These are phyloP conservation scores for Dipodascus albidus DNA, from an alignment of 805 yeast species.

Conservation along the genomic window DNA sequence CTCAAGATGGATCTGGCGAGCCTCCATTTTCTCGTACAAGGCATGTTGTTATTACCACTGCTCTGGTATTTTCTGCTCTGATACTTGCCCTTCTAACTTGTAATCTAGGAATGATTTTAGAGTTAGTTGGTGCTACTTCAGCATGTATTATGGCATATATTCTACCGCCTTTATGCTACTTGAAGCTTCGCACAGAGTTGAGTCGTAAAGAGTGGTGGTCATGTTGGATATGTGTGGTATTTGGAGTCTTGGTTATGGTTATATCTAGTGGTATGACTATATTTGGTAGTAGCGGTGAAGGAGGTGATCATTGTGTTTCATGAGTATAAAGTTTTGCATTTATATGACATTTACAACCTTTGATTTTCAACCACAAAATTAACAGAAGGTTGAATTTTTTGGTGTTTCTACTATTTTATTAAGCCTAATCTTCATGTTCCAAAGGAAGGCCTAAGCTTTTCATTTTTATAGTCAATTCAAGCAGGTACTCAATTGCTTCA, in stretches of 20 bases:
- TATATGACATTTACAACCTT: no score
- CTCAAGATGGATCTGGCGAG: constrained; percentile 6
- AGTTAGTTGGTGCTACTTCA: constrained; percentile 84
- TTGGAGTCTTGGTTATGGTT: not conserved
- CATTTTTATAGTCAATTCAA: constrained; percentile 81
- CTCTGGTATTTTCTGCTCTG: constrained; percentile 60
- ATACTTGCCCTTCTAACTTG: constrained; percentile 68
- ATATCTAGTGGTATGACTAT: not conserved
- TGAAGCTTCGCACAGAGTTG: constrained; percentile 34
- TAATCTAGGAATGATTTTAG: constrained; percentile 79
- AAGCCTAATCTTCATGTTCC: constrained; percentile 21
- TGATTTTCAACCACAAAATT: no score
- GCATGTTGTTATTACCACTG: constrained; percentile 56
- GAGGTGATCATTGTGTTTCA: not conserved
- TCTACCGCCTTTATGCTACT: constrained; percentile 74
- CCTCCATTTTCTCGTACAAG: constrained; percentile 18
- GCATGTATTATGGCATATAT: constrained; percentile 91
- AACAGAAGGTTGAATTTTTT: no score
- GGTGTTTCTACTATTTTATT: constrained; percentile 6
- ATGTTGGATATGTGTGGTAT: not conserved
- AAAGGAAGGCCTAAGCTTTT: constrained; percentile 47
- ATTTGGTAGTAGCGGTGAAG: not conserved
- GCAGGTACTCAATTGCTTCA: constrained; percentile 83
- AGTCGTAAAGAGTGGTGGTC: not conserved
- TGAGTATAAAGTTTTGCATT: not conserved